Percentiles rank a stretch among this genome's conserved stretches.
Conservation (phyloP, 345 rosid genomes). For the Aegle marmelos region DNA sequence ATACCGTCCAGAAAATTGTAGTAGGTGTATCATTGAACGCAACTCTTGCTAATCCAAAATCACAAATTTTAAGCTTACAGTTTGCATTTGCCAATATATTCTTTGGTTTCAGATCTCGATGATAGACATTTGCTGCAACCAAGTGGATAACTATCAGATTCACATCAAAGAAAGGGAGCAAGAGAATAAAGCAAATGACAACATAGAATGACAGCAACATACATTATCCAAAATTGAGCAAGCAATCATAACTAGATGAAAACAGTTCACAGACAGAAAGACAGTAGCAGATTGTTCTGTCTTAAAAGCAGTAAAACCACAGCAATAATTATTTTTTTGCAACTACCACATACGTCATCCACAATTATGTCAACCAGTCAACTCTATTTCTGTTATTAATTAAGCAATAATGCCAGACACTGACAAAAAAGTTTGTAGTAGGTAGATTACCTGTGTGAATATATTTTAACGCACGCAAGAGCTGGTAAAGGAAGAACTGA, state of each 20-base stretch:
- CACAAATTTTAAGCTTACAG: constrained; percentile 94
- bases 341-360: neutral
- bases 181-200: neutral
- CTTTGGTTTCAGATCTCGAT: constrained; percentile 93
- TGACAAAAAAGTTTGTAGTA: neutral
- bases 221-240: neutral
- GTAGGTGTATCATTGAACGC: constrained; percentile 89
- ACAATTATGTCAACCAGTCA: neutral
- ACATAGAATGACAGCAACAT: neutral
- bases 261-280: neutral
- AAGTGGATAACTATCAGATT: constrained; percentile 25
- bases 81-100: constrained; percentile 97
- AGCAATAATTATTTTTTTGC: neutral
- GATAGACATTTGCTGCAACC: constrained; percentile 88
- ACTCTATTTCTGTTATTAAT: neutral
- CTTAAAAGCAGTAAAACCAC: neutral
- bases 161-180: neutral
- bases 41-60: constrained; percentile 95
- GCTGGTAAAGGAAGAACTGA: constrained; percentile 92
- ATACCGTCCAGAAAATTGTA: constrained; percentile 92
- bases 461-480: constrained; percentile 88
- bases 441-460: constrained; percentile 75
- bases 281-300: neutral
- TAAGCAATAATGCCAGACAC: neutral
- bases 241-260: neutral